Evolutionary conservation across 768 basidiomycete species (phyloP).

Genomic region (Lactarius hengduanensis): DNA sequence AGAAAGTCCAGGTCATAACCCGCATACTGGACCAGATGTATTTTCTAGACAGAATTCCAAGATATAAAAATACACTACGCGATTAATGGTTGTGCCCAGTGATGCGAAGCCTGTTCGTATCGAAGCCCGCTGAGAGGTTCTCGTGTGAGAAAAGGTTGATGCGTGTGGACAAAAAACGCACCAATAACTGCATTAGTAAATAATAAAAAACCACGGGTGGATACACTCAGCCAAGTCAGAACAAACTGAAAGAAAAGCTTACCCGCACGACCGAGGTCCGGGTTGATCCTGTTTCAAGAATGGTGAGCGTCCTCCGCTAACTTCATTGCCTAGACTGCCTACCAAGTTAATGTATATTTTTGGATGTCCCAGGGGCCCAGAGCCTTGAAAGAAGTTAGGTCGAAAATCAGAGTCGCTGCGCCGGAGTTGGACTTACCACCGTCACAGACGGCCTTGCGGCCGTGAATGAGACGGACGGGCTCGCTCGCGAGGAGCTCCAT

Average conservation of each 20-base stretch:
- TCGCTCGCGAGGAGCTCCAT: conserved; percentile 88
- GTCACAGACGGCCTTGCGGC: conserved; percentile 88
- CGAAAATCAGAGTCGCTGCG: not conserved
- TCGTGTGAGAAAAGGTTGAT: not conserved
- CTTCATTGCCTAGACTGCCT: conserved; percentile 34
- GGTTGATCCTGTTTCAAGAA: conserved; percentile 67
- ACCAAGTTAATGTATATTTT: conserved; percentile 96
- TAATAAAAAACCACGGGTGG: conserved; percentile 5
- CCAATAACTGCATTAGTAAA: conserved; percentile 45
- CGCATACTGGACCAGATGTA: not conserved
- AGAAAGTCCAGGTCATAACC: not conserved
- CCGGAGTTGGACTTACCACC: conserved; percentile 64
- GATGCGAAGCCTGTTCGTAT: conserved; percentile 83
- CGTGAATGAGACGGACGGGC: conserved; percentile 78
- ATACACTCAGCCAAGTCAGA: conserved; percentile 8
- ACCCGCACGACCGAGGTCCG: conserved; percentile 88
- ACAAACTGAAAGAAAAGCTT: conserved; percentile 38
- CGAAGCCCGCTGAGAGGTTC: conserved; percentile 67
- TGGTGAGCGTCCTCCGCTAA: conserved; percentile 15
- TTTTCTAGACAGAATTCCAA: conserved; percentile 8
- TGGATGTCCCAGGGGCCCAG: conserved; percentile 93
- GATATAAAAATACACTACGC: conserved; percentile 20
- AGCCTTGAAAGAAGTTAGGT: conserved; percentile 51
- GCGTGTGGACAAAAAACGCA: conserved; percentile 29
- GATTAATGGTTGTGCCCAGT: conserved; percentile 46